A percentile compares a stretch with the other conserved stretches of the same genome.
These are phyloP conservation scores for Tylopilus intermedius DNA, from an alignment of 768 basidiomycete genomes.

Conservation along the genomic window DNA sequence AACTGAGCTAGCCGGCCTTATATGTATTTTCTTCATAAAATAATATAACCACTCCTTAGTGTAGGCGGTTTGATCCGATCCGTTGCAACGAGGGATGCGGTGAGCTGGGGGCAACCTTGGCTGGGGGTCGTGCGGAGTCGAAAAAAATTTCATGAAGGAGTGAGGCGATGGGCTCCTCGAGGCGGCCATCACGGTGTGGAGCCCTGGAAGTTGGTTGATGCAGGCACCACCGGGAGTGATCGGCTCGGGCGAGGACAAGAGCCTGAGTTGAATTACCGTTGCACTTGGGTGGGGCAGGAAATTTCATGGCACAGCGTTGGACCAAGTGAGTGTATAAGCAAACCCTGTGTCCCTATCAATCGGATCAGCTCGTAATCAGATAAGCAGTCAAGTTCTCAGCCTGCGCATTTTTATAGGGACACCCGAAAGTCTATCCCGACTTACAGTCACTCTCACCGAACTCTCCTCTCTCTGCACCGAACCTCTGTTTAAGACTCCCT, in stretches of 20 bases:
- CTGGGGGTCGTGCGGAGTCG: no score
- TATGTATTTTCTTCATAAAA: no score
- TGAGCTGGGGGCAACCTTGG: no score
- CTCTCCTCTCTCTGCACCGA: neutral
- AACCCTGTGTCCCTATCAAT: neutral
- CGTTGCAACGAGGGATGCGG: no score
- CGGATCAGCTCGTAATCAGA: neutral
- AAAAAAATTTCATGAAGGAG: no score
- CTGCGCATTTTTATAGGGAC: neutral
- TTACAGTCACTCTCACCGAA: neutral
- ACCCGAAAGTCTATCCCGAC: neutral
- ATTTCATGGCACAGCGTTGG: neutral
- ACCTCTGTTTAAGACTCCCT: neutral
- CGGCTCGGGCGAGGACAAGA: neutral
- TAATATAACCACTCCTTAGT: no score
- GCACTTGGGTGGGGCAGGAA: neutral
- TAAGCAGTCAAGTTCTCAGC: neutral
- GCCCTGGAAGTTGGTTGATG: neutral
- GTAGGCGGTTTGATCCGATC: no score
- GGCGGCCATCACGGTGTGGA: neutral
- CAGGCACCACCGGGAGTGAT: neutral
- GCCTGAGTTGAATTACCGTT: neutral
- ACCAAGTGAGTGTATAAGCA: neutral
- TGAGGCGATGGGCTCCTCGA: neutral
- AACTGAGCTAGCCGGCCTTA: constrained; percentile 30